These are phyloP conservation scores for Trypanosoma lewisi DNA, from an alignment of 208 protist species.

Conservation along the genomic window DNA sequence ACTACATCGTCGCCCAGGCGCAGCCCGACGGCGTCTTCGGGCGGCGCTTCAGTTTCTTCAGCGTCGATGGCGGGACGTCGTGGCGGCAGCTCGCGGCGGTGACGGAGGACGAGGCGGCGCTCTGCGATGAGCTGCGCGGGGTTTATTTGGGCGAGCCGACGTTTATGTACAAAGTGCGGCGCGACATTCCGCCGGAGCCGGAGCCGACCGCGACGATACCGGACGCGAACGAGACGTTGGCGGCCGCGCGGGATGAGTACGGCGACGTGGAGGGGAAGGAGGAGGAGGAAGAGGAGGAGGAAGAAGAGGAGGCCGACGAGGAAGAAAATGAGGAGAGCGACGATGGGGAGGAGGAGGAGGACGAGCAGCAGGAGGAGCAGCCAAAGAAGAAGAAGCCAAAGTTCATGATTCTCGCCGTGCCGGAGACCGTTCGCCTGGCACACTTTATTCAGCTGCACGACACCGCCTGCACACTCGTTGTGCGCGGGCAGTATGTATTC, in stretches of 20 bases:
- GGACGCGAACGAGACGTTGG: slow-evolving; percentile 39
- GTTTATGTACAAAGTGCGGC: slow-evolving; percentile 84
- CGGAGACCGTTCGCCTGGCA: slow-evolving; percentile 72
- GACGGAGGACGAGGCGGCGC: slow-evolving; percentile 65
- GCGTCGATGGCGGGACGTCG: slow-evolving; percentile 73
- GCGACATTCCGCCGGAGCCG: slow-evolving; percentile 73
- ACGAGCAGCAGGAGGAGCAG: slow-evolving; percentile 25
- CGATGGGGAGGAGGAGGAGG: slow-evolving; percentile 27
- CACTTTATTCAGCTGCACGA: slow-evolving; percentile 87
- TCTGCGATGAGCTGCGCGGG: slow-evolving; percentile 84
- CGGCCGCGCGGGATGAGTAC: slow-evolving; percentile 44
- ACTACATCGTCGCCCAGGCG: slow-evolving; percentile 84
- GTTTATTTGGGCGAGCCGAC: slow-evolving; percentile 74
- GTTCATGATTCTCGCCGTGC: slow-evolving; percentile 77
- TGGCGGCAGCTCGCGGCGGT: slow-evolving; percentile 63
- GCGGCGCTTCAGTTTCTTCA: slow-evolving; percentile 67
- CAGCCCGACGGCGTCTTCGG: slow-evolving; percentile 55
- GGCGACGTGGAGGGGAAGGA: slow-evolving; percentile 33
- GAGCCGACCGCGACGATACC: slow-evolving; percentile 54
- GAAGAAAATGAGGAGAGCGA: slow-evolving; percentile 31
- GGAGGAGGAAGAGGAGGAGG: slow-evolving; percentile 46
- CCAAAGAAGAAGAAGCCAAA: slow-evolving; percentile 58
- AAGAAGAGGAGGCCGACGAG: slow-evolving; percentile 51
- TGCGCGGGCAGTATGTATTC: slow-evolving; percentile 69
- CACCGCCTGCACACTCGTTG: slow-evolving; percentile 62